Percentiles rank a stretch among this genome's conserved stretches.
phyloP scores from a whole-genome alignment of 1,284 basidiomycete species.

The Boletus smithii region DNA sequence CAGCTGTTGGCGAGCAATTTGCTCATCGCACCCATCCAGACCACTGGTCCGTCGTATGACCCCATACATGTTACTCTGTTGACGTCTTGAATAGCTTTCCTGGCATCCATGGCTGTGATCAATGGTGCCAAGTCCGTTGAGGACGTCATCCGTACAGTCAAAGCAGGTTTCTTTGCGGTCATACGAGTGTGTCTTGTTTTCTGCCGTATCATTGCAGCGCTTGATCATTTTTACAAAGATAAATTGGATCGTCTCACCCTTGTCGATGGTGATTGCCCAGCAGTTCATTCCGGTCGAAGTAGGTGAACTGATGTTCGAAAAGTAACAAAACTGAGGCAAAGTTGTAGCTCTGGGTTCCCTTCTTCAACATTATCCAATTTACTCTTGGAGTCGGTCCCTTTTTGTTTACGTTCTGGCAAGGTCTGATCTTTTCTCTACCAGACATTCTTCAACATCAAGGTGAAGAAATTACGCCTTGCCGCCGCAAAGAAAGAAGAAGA shows the following conservation, averaged over 20 bases:
- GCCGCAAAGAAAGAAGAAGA: constrained; percentile 48
- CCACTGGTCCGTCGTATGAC: constrained; percentile 49
- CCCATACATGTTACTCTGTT: background rate
- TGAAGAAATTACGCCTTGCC: constrained; percentile 60
- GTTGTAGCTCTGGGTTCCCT: constrained; percentile 33
- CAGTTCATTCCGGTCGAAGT: constrained; percentile 35
- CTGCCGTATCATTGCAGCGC: background rate
- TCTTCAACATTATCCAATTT: constrained; percentile 33
- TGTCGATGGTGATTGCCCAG: constrained; percentile 35
- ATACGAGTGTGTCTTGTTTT: constrained; percentile 52
- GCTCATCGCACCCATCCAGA: constrained; percentile 75
- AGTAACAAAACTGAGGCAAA: constrained; percentile 8
- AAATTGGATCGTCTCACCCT: constrained; percentile 29
- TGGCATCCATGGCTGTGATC: constrained; percentile 81
- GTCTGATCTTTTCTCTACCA: constrained; percentile 27
- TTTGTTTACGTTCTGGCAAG: background rate
- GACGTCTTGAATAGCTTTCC: constrained; percentile 46
- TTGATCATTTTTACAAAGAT: constrained; percentile 25
- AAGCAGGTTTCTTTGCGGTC: constrained; percentile 71
- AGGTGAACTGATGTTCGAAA: background rate
- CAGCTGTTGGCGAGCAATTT: constrained; percentile 81
- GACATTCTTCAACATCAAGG: constrained; percentile 71
- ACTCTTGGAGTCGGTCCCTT: constrained; percentile 26
- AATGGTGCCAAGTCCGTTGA: constrained; percentile 72
- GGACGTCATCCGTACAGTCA: constrained; percentile 69